These are phyloP conservation scores for Exidia glandulosa DNA, from an alignment of 768 basidiomycete species.

Conservation along the genomic window DNA sequence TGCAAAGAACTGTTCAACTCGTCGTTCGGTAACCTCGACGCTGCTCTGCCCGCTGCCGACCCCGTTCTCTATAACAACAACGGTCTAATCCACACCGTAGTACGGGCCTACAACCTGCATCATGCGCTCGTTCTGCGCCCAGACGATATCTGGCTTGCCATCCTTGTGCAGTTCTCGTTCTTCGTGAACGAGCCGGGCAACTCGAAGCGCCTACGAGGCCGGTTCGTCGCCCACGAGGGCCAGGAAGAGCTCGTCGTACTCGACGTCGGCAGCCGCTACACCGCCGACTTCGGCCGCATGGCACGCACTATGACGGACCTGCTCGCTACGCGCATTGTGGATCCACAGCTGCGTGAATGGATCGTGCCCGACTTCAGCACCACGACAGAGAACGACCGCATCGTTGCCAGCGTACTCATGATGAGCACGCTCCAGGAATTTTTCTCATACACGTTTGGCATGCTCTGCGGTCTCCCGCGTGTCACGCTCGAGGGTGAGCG, in stretches of 20 bases:
- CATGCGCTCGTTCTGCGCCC: constrained; percentile 33
- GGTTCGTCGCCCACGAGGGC: constrained; percentile 26
- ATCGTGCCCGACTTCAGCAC: constrained; percentile 34
- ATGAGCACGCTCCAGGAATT: constrained; percentile 29
- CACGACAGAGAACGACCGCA: constrained; percentile 28
- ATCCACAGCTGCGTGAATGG: constrained; percentile 25
- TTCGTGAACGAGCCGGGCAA: constrained; percentile 16
- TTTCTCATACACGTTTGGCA: constrained; percentile 22
- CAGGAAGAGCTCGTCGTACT: constrained; percentile 20
- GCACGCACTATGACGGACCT: constrained; percentile 15
- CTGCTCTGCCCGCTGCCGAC: not conserved
- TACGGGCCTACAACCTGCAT: constrained; percentile 24
- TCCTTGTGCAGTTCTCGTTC: constrained; percentile 26
- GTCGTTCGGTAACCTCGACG: too few species aligned
- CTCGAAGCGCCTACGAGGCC: constrained; percentile 20
- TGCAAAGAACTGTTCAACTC: too few species aligned
- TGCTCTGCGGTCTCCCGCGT: constrained; percentile 31
- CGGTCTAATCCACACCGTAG: constrained; percentile 23
- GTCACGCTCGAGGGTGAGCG: constrained; percentile 33
- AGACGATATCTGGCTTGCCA: constrained; percentile 40
- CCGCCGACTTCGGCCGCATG: constrained; percentile 22
- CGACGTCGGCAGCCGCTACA: constrained; percentile 9
- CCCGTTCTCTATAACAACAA: constrained; percentile 9
- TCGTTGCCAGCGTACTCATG: constrained; percentile 28
- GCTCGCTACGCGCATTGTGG: constrained; percentile 16